Base-by-base conservation (phyloP, 2,329 filamentous ascomycete genomes). In the Sclerotinia subarctica region DNA sequence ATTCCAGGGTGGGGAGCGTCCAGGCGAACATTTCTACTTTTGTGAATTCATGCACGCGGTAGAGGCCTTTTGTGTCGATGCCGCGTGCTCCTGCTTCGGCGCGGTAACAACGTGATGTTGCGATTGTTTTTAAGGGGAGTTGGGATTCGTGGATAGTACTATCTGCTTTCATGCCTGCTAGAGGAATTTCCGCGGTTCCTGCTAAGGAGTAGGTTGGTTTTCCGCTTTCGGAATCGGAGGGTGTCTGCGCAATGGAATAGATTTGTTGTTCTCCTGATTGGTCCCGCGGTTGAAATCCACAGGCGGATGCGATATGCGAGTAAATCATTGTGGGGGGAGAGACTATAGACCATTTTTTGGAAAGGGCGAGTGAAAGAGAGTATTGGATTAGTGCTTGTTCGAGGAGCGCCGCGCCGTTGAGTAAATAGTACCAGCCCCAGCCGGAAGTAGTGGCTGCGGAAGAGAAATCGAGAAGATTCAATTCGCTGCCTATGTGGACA, bases 1-100 rank as follows among this genome's bases (percentile, higher is more conserved):
- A 76, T 44, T 76, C 77, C 2, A 74, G 68, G 65, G 87, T 83
- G 1, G 91, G 87, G 42, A 84, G 74, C 5, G 92, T 90, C 95
- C 95, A 99, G 0, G 91, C 93, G 77, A 99, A 98, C 83, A 99
- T 89, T 79, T 99, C 95, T 0, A 99, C 94, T 78, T 99, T 99
- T 38, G 93, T 97, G 80, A 99, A 99, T 80, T 99, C 95, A 80
- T 99, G 95, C 4, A 99, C 95, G 38, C 95, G 90, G 80, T 98
- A 99, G 1, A 99, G 82, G 6, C 95, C 95, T 80, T 97, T 97
- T 1, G 94, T 97, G 74, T 95, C 92, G 32, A 90, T 89, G 42
- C 95, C 95, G 51, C 94, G 85, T 0, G 93, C 92, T 44, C 95
- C 95, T 0, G 95, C 95, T 81, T 99, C 95, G 56, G 95, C 95